Evolutionary conservation across 2,329 filamentous ascomycete species (phyloP).

Genomic region (Camillea tinctor): DNA sequence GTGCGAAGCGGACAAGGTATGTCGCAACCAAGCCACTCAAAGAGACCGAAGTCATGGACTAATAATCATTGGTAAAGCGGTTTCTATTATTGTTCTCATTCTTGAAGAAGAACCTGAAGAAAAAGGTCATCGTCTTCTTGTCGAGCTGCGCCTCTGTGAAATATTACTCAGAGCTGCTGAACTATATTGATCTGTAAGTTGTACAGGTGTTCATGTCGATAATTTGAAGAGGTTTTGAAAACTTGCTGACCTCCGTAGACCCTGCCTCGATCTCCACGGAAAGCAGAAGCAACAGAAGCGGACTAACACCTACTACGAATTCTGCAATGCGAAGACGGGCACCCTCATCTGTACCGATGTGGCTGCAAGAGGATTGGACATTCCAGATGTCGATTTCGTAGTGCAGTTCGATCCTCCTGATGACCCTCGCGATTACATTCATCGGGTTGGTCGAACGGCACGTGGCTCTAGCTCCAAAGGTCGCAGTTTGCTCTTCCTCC

Average conservation of each 20-base stretch:
- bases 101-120: slow-evolving; percentile 86
- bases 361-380: slow-evolving; percentile 90
- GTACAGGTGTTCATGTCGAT: slow-evolving; percentile 30
- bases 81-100: slow-evolving; percentile 93
- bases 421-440: slow-evolving; percentile 63
- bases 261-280: slow-evolving; percentile 67
- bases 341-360: slow-evolving; percentile 96
- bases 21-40: slow-evolving; percentile 60
- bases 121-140: slow-evolving; percentile 98
- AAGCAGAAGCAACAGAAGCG: slow-evolving; percentile 99
- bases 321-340: slow-evolving; percentile 76
- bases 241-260: slow-evolving; percentile 12
- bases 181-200: slow-evolving; percentile 87
- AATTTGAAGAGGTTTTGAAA: slow-evolving; percentile 35
- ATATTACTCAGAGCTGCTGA: slow-evolving; percentile 92
- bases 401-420: slow-evolving; percentile 94
- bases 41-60: slow-evolving; percentile 46
- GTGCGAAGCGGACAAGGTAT: slow-evolving; percentile 90
- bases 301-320: slow-evolving; percentile 99
- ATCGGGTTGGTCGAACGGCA: slow-evolving; percentile 93
- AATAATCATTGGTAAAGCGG: slow-evolving; percentile 46
- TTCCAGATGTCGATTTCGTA: slow-evolving; percentile 94
- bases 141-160: slow-evolving; percentile 90
- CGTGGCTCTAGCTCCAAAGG: slow-evolving; percentile 81
- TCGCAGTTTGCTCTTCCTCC: slow-evolving; percentile 86